Base-by-base conservation (phyloP, 352 stramenopile species). In the Phytophthora lateralis region DNA sequence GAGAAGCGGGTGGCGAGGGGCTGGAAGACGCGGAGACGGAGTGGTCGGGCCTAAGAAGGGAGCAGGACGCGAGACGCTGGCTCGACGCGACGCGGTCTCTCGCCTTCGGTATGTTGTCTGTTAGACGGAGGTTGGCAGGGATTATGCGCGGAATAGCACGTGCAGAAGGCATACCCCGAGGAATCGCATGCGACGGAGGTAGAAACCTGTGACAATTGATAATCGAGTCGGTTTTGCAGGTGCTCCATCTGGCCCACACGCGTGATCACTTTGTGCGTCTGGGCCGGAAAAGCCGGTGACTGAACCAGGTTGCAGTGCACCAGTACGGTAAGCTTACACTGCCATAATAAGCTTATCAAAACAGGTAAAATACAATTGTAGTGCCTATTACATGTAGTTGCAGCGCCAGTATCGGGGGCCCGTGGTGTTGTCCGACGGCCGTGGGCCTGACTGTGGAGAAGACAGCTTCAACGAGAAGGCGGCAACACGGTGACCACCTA, bases 161-260 rank as follows among this genome's bases (percentile, higher is more conserved):
- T 24, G 34, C 3, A 37, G 0, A 69, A 14, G 3, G 24, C 0
- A 56, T 63, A 32, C 1, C 26, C 32, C 18, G 9, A 11, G 5
- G 0, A 15, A 47, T 14, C 6, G 20, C 6, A 47, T 59, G 24
- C 9, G 10, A 42, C 37, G 10, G 21, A n/a, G 21, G n/a, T n/a
- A 11, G 15, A 44, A 54, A 26, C 49, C 58, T 67, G 27, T 14
- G 2, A 15, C 18, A 71, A 43, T 3, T 0, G 1, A 67, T 76
- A 65, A 60, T 75, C 61, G 32, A 75, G 66, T 75, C 66, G 56
- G 66, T 74, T 71, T 71, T 47, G 39, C 39, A 26, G 11, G 34
- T 11, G 15, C 8, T 4, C 39, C 39, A 45, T 24, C 39, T 45
- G 39, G 8, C 11, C n/a, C n/a, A n/a, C n/a, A n/a, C n/a, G 39